These are phyloP conservation scores for Nannizziopsis arthrosporioides DNA, from an alignment of 2,329 filamentous ascomycete genomes.

Conservation along the genomic window DNA sequence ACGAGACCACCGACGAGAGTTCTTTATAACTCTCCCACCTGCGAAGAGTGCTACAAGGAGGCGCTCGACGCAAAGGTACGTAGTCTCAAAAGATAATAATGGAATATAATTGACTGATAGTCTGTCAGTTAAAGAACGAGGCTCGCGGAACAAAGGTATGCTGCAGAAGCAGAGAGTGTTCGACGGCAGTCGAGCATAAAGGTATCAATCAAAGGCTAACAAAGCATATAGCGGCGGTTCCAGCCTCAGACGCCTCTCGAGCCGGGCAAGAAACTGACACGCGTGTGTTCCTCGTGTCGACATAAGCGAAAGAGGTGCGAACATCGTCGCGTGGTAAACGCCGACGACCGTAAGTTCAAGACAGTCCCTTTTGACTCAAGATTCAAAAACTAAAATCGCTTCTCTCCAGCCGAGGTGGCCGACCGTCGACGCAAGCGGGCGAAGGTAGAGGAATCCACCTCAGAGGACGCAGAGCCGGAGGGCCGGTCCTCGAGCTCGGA, in stretches of 20 bases:
- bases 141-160: constrained; percentile 12
- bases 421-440: constrained; percentile 13
- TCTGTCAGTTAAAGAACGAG: constrained; percentile 1
- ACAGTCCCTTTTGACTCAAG: background rate
- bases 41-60: constrained; percentile 14
- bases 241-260: constrained; percentile 16
- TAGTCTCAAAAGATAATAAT: background rate
- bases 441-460: constrained; percentile 2
- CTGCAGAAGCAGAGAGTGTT: background rate
- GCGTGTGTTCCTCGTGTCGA: constrained; percentile 17
- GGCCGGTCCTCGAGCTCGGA: constrained; percentile 1
- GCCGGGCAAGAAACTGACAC: constrained; percentile 17
- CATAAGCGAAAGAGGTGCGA: constrained; percentile 18
- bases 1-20: constrained; percentile 16
- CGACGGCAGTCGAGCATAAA: background rate
- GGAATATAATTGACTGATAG: background rate
- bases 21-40: constrained; percentile 18
- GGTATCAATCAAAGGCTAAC: background rate
- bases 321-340: constrained; percentile 17
- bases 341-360: constrained; percentile 16
- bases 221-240: constrained; percentile 15
- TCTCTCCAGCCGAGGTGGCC: constrained; percentile 4
- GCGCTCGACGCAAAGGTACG: constrained; percentile 16
- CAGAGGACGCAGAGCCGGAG: constrained; percentile 4
- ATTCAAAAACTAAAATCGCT: background rate